Conservation (phyloP, 1,284 basidiomycete species). For the Puccinia horiana region DNA sequence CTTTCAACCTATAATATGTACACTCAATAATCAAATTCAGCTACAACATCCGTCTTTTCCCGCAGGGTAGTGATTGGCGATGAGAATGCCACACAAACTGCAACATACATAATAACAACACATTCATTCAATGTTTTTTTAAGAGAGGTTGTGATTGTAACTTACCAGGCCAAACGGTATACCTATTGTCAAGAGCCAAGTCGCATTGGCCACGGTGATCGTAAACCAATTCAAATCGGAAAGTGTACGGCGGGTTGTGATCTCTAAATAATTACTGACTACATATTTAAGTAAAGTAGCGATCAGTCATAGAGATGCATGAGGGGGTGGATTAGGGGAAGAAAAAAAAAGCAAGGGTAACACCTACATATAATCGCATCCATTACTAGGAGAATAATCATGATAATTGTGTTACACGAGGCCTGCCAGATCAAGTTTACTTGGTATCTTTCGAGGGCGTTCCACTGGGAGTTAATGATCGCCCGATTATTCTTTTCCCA, state of each 20-base stretch:
- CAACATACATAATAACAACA: background rate
- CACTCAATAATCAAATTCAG: slow-evolving; percentile 9
- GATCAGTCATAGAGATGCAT: background rate
- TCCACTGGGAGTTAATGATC: background rate
- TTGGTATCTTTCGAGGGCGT: background rate
- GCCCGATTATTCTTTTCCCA: slow-evolving; percentile 7
- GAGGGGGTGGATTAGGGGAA: background rate
- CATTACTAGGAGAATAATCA: background rate
- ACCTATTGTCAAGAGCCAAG: slow-evolving; percentile 11
- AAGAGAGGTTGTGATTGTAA: background rate
- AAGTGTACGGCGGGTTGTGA: background rate
- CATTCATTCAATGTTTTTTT: background rate
- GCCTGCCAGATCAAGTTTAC: slow-evolving; percentile 23
- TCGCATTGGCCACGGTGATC: background rate
- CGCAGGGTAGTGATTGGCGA: slow-evolving; percentile 1
- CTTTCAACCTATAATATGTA: background rate
- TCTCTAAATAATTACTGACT: slow-evolving; percentile 2
- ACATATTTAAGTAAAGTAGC: too few species aligned
- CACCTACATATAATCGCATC: background rate
- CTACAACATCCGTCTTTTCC: background rate
- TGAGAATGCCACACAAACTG: background rate
- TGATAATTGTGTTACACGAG: background rate
- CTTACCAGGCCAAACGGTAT: slow-evolving; percentile 18
- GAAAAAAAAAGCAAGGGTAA: background rate
- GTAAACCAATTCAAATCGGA: slow-evolving; percentile 6